Evolutionary conservation across 2,329 filamentous ascomycete genomes (phyloP), one percentile per base, ranked within the genome.

Genomic region (Dothideomycetes sp.): DNA sequence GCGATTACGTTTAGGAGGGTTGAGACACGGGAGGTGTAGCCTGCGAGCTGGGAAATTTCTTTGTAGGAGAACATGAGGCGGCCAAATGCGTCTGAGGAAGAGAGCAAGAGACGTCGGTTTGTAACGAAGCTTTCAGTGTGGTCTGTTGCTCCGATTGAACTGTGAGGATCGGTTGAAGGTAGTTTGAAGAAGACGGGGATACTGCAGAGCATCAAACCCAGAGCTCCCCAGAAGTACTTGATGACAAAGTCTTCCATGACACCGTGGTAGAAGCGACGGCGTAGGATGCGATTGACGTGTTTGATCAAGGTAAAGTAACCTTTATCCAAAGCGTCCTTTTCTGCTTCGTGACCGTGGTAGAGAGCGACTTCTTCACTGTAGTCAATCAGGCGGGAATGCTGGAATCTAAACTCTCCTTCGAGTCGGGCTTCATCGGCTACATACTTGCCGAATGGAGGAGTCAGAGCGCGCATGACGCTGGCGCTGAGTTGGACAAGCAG

Each of bases 191-290:
- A 98, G 2, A 96, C 89, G 0, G 91, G 91, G 1, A 94, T 80
- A 61, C 86, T 93, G 69, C 91, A 98, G 8, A 98, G 78, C 48
- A 94, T 63, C 49, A 98, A 72, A 1, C 91, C 91, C 30, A 98
- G 63, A 2, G 91, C 89, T 28, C 91, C 91, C 91, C 91, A 98
- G 64, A 96, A 91, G 60, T 98, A 98, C 63, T 98, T 98, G 64
- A 98, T 94, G 44, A 96, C 86, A 62, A 95, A 98, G 61, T 98
- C 91, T 60, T 98, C 91, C 89, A 96, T 95, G 55, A 98, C 82
- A n/a, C 88, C 89, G 60, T 98, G 89, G 61, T 96, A 96, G 60
- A 98, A 84, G 34, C 91, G 78, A 47, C 85, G 74, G 27, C 88
- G 76, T 47, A 98, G 66, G 49, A 96, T 95, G 56, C 94, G 81